Percentiles rank a stretch among this genome's conserved stretches.
These are phyloP conservation scores for Uromyces viciae-fabae DNA, from an alignment of 1,284 basidiomycete genomes.

Conservation along the genomic window DNA sequence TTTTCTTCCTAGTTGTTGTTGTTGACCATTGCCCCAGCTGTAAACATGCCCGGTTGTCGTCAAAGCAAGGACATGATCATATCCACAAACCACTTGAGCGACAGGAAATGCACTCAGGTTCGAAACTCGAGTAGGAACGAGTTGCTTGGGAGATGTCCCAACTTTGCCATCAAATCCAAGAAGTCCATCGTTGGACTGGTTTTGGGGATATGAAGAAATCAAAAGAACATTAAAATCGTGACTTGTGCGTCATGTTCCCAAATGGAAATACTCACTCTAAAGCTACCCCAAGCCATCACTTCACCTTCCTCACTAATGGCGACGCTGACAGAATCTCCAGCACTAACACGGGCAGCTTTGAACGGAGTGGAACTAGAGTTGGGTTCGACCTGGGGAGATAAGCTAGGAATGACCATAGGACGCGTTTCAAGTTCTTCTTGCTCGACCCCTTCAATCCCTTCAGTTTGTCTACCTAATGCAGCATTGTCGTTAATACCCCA, in stretches of 20 bases:
- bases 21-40: slow-evolving; percentile 74
- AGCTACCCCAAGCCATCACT: slow-evolving; percentile 83
- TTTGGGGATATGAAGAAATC: neutral
- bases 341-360: slow-evolving; percentile 73
- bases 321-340: slow-evolving; percentile 79
- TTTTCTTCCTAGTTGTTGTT: slow-evolving; percentile 73
- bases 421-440: slow-evolving; percentile 73
- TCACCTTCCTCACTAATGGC: slow-evolving; percentile 74
- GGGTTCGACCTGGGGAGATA: slow-evolving; percentile 64
- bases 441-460: slow-evolving; percentile 68
- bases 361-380: slow-evolving; percentile 61
- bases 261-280: slow-evolving; percentile 66
- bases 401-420: slow-evolving; percentile 69
- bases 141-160: slow-evolving; percentile 56
- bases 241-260: neutral
- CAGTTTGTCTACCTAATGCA: slow-evolving; percentile 76
- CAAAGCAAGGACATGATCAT: slow-evolving; percentile 80
- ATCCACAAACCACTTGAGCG: slow-evolving; percentile 72
- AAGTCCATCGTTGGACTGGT: slow-evolving; percentile 68
- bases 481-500: slow-evolving; percentile 84
- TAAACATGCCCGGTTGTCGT: slow-evolving; percentile 79
- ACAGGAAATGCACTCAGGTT: slow-evolving; percentile 52
- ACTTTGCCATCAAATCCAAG: slow-evolving; percentile 73
- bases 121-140: slow-evolving; percentile 57
- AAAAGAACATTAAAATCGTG: neutral